These are phyloP conservation scores for Phialophora expanda DNA, from an alignment of 2,329 filamentous ascomycete species.

Conservation along the genomic window DNA sequence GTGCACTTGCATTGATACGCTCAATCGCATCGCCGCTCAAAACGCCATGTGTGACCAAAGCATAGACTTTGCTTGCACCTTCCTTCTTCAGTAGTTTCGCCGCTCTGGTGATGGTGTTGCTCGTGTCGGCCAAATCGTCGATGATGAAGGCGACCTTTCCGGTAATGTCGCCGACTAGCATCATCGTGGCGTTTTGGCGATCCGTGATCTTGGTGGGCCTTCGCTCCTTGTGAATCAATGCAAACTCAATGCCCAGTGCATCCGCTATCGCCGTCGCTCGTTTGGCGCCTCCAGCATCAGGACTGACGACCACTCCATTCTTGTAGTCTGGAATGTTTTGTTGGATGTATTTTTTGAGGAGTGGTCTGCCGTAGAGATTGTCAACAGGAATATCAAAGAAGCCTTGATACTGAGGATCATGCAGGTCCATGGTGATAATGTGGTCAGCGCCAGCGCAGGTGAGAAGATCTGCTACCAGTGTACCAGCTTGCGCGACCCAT, in stretches of 20 bases:
- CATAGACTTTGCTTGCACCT: conserved; percentile 84
- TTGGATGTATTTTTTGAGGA: conserved; percentile 70
- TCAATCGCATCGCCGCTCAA: conserved; percentile 94
- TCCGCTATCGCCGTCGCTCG: conserved; percentile 94
- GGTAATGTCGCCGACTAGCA: conserved; percentile 86
- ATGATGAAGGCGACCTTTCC: conserved; percentile 85
- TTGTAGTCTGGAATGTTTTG: conserved; percentile 83
- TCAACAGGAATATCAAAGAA: conserved; percentile 99
- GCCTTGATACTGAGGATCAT: conserved; percentile 95
- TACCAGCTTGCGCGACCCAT: conserved; percentile 97
- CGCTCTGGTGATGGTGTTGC: conserved; percentile 94
- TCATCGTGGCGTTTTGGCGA: conserved; percentile 82
- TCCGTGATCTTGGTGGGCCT: conserved; percentile 86
- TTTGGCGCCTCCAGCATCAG: conserved; percentile 95
- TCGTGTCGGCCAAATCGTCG: conserved; percentile 93
- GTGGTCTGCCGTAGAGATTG: conserved; percentile 77
- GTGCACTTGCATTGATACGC: conserved; percentile 86
- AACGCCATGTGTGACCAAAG: conserved; percentile 91
- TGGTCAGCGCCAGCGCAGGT: conserved; percentile 96
- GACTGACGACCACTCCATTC: conserved; percentile 89
- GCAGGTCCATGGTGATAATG: conserved; percentile 96
- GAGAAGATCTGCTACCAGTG: conserved; percentile 88
- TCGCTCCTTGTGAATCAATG: conserved; percentile 97
- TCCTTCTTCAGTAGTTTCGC: conserved; percentile 97
- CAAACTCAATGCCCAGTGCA: conserved; percentile 90